Evolutionary conservation across 768 basidiomycete species (phyloP).

Genomic region (Strobilomyces echinocephalus): DNA sequence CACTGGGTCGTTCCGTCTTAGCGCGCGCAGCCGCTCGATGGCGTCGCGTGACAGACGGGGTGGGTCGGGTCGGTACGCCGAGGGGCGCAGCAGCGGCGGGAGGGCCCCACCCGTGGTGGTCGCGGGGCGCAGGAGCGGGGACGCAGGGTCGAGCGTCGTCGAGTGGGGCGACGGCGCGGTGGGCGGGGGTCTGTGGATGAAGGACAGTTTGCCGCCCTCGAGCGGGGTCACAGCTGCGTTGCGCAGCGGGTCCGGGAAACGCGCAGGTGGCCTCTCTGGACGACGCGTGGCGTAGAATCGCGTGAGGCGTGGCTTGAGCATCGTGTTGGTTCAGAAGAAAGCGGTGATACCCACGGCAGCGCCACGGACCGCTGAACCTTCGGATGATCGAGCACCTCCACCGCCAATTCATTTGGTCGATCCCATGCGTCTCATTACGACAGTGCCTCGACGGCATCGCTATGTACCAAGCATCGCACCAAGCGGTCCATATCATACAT

Average conservation of each 20-base stretch:
- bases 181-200: slow-evolving; percentile 83
- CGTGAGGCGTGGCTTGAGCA: slow-evolving; percentile 20
- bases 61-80: slow-evolving; percentile 29
- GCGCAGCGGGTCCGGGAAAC: slow-evolving; percentile 52
- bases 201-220: slow-evolving; percentile 57
- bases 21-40: slow-evolving; percentile 51
- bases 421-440: neutral
- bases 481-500: slow-evolving; percentile 22
- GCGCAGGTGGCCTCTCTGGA: slow-evolving; percentile 44
- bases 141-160: slow-evolving; percentile 61
- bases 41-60: slow-evolving; percentile 47
- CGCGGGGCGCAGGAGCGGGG: slow-evolving; percentile 57
- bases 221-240: slow-evolving; percentile 48
- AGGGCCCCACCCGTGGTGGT: slow-evolving; percentile 29
- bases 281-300: slow-evolving; percentile 41
- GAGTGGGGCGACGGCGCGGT: slow-evolving; percentile 71
- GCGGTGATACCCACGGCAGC: neutral
- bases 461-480: neutral
- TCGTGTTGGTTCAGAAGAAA: neutral
- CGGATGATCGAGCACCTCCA: neutral
- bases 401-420: neutral
- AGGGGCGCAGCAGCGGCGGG: slow-evolving; percentile 47
- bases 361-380: neutral
- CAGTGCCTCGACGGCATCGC: neutral
- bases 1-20: slow-evolving; percentile 54